These are phyloP conservation scores for Cyberlindnera samutprakarnensis DNA, from an alignment of 805 yeast species.

Conservation along the genomic window DNA sequence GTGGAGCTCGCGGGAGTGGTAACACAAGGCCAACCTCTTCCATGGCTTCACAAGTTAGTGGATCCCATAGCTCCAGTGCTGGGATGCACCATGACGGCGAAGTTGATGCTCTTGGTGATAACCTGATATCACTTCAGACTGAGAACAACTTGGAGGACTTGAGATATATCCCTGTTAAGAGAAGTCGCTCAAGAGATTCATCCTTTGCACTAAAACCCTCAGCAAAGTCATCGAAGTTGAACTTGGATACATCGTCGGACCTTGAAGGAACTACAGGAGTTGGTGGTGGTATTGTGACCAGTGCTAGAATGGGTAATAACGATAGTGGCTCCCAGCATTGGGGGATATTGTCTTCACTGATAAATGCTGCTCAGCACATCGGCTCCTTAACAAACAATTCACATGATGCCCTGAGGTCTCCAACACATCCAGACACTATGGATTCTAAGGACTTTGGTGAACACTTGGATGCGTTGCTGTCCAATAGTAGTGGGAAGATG, in stretches of 20 bases:
- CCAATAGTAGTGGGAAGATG: slow-evolving; percentile 7
- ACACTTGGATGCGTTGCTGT: slow-evolving; percentile 29
- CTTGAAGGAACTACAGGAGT: too few relatives aligned
- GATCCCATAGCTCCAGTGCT: too few relatives aligned
- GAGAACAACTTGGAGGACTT: too few relatives aligned
- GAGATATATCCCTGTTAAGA: not conserved
- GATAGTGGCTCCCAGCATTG: slow-evolving; percentile 4
- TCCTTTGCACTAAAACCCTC: too few relatives aligned
- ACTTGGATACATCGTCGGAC: slow-evolving; percentile 1
- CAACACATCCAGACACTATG: not conserved
- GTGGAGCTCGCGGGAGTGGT: too few relatives aligned
- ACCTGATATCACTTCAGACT: too few relatives aligned
- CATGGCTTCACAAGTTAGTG: too few relatives aligned
- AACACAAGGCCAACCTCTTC: too few relatives aligned
- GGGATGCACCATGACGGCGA: too few relatives aligned
- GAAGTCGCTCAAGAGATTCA: not conserved
- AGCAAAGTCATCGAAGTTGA: not conserved
- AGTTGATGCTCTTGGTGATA: too few relatives aligned
- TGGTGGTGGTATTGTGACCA: too few relatives aligned
- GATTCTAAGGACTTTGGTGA: slow-evolving; percentile 11
- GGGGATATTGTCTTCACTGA: slow-evolving; percentile 36
- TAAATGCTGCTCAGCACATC: slow-evolving; percentile 38
- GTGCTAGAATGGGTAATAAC: not conserved
- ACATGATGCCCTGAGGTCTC: slow-evolving; percentile 5
- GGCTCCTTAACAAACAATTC: slow-evolving; percentile 8